Conservation (phyloP, 768 basidiomycete species). For the Infundibulicybe gibba region DNA sequence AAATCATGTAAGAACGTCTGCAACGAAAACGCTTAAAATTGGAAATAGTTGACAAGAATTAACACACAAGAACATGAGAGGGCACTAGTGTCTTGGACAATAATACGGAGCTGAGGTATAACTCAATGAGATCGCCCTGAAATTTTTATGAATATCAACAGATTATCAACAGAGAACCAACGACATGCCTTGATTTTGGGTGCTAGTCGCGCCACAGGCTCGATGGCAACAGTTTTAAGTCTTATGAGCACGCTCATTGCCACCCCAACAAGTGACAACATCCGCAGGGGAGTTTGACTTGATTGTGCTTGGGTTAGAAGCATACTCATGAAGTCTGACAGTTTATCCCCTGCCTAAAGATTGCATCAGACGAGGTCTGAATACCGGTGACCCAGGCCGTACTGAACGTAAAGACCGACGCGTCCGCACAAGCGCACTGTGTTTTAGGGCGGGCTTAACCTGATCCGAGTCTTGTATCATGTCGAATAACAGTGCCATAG, state of each 20-base stretch:
- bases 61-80: slow-evolving; percentile 52
- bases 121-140: slow-evolving; percentile 53
- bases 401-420: slow-evolving; percentile 71
- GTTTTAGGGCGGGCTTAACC: slow-evolving; percentile 56
- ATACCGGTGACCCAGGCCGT: slow-evolving; percentile 14
- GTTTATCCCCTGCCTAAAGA: slow-evolving; percentile 33
- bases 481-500: slow-evolving; percentile 61
- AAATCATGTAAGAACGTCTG: slow-evolving; percentile 62
- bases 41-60: not conserved
- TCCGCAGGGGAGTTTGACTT: slow-evolving; percentile 31
- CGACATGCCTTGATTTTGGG: slow-evolving; percentile 42
- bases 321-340: slow-evolving; percentile 48
- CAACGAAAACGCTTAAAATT: slow-evolving; percentile 7
- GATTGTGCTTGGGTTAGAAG: slow-evolving; percentile 51
- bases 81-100: slow-evolving; percentile 65
- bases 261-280: slow-evolving; percentile 59
- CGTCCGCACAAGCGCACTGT: slow-evolving; percentile 55
- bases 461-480: slow-evolving; percentile 48
- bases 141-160: not conserved
- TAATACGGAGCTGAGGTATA: slow-evolving; percentile 60
- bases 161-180: not conserved
- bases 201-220: slow-evolving; percentile 37
- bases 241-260: slow-evolving; percentile 69
- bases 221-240: slow-evolving; percentile 52
- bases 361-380: not conserved